Evolutionary conservation across 208 protist species (phyloP), one percentile per base, ranked within the genome.

Genomic region (Trypanosoma boissoni): DNA sequence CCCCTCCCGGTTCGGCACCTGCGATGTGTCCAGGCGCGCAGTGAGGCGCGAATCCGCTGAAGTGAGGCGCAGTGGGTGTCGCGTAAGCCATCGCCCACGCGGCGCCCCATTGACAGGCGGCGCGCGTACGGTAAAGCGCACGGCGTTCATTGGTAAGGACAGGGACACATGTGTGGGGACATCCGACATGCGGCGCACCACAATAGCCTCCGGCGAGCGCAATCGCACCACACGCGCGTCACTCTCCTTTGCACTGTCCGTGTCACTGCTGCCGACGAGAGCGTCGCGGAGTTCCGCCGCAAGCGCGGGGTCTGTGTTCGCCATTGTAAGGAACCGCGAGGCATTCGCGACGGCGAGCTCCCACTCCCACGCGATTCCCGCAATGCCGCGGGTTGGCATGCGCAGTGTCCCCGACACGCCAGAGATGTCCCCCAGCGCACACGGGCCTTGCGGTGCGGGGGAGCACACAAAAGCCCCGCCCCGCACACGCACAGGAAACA

Each of bases 71-170:
- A 95, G 58, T 14, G 83, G 83, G n/a, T 0, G 18, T 21, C 58
- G 67, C 1, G 60, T 49, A 27, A 74, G 44, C 83, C 83, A 91
- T 56, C 74, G 73, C 0, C 83, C 83, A 1, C 52, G 18, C 4
- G 73, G 57, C 14, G 45, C 61, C 24, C 44, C 53, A 8, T 54
- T 64, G 9, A 50, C 36, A 6, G 27, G 57, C 41, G 87, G 83
- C 8, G 85, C 75, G 26, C 58, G 3, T 23, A 92, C 76, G n/a
- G 42, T 23, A 61, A 72, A 76, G 16, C 58, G 76, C 0, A 65
- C 67, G 27, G 60, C 65, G 64, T 91, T 74, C 88, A 95, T 95
- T 29, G 88, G 83, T 16, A 95, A 60, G 48, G 74, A 60, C 6
- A 92, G 48, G 7, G 43, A 31, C 4, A 91, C 55, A 28, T 45